Evolutionary conservation across 768 basidiomycete species (phyloP).

Genomic region (Boletellus sp.): DNA sequence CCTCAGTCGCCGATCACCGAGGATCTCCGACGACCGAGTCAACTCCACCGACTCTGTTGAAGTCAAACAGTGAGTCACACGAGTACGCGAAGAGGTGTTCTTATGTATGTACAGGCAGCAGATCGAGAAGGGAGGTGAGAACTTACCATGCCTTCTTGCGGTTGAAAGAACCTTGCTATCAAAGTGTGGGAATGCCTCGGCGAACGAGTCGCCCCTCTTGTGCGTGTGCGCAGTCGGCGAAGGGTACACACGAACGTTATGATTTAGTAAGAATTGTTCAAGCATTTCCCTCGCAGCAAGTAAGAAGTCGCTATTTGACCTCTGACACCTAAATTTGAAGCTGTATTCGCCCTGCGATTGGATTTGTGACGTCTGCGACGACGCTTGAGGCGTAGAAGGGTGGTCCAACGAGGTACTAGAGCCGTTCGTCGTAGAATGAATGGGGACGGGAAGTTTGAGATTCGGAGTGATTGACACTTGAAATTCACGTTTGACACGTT

Average conservation of each 20-base stretch:
- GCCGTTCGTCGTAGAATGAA: constrained; percentile 45
- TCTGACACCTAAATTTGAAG: constrained; percentile 94
- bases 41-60: constrained; percentile 70
- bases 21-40: constrained; percentile 57
- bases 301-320: constrained; percentile 92
- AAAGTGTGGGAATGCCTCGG: constrained; percentile 94
- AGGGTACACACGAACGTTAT: constrained; percentile 81
- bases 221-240: constrained; percentile 75
- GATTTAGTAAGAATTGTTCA: constrained; percentile 83
- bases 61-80: constrained; percentile 7
- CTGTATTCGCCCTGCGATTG: constrained; percentile 60
- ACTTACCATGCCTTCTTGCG: constrained; percentile 60
- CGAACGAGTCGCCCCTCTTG: constrained; percentile 88
- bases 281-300: constrained; percentile 87
- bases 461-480: constrained; percentile 88
- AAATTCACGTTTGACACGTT: constrained; percentile 89
- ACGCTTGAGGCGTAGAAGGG: constrained; percentile 22
- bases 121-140: neutral
- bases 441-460: constrained; percentile 46
- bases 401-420: constrained; percentile 49
- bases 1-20: constrained; percentile 70
- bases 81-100: neutral
- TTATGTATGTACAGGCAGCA: constrained; percentile 31
- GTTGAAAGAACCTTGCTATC: constrained; percentile 91
- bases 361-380: constrained; percentile 17